Evolutionary conservation across 2,329 filamentous ascomycete genomes (phyloP).

Genomic region (Sclerotinia trifoliorum): DNA sequence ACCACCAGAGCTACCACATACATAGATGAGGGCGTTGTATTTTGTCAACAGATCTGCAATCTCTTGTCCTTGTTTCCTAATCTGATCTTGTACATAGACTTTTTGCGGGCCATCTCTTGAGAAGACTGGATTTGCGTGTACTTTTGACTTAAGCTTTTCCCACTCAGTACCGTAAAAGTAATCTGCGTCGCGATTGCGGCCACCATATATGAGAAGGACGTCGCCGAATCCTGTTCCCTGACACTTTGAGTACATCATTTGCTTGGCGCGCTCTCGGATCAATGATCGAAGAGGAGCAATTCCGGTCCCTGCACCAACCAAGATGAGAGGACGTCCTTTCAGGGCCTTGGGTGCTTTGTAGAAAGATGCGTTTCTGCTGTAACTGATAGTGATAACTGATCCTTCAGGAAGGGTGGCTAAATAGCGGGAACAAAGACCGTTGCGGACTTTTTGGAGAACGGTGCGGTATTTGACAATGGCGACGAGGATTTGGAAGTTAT

Average conservation of each 20-base stretch:
- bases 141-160: conserved; percentile 44
- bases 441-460: conserved; percentile 76
- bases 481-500: conserved; percentile 69
- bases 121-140: conserved; percentile 60
- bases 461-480: conserved; percentile 92
- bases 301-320: conserved; percentile 83
- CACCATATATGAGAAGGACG: conserved; percentile 75
- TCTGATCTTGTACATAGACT: conserved; percentile 60
- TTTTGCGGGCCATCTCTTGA: conserved; percentile 66
- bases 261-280: conserved; percentile 65
- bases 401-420: conserved; percentile 64
- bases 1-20: conserved; percentile 60
- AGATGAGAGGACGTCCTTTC: conserved; percentile 57
- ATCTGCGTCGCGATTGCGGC: conserved; percentile 70
- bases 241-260: conserved; percentile 27
- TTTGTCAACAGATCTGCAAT: conserved; percentile 53
- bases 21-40: conserved; percentile 52
- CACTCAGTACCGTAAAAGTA: conserved; percentile 83
- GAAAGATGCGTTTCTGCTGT: conserved; percentile 52
- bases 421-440: conserved; percentile 90
- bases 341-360: conserved; percentile 49
- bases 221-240: conserved; percentile 34
- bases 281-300: conserved; percentile 81
- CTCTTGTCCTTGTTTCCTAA: conserved; percentile 36
- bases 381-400: conserved; percentile 43